Evolutionary conservation across 176 grass and related monocot species (phyloP).

Genomic region (Tuctoria greenei): DNA sequence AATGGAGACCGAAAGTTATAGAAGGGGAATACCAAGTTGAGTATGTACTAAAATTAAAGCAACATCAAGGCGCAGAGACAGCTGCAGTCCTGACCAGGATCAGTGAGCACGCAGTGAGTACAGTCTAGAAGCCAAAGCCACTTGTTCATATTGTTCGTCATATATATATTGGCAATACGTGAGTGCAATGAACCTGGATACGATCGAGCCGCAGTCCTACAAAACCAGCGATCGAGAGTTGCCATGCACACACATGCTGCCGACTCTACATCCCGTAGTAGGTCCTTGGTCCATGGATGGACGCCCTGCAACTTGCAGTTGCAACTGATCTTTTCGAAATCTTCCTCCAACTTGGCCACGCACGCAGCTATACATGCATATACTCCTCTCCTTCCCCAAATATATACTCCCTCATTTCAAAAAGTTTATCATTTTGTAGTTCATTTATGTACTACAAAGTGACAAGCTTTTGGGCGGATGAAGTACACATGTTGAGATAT

Average conservation of each 20-base stretch:
- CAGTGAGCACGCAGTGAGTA: background rate
- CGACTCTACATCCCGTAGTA: background rate
- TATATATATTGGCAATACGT: background rate
- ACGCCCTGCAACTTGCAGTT: background rate
- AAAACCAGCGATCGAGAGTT: too few species aligned
- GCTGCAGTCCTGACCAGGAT: background rate
- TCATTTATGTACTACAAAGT: too few species aligned
- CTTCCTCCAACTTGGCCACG: background rate
- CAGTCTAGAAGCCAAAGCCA: background rate
- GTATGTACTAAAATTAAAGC: background rate
- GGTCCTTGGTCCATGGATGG: background rate
- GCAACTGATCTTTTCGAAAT: background rate
- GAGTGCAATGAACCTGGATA: slow-evolving; percentile 23
- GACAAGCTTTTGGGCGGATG: too few species aligned
- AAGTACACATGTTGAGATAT: too few species aligned
- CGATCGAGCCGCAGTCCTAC: background rate
- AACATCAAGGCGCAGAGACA: background rate
- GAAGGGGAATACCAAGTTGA: background rate
- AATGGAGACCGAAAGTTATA: background rate
- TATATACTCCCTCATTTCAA: too few species aligned
- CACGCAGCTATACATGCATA: too few species aligned
- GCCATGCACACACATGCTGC: background rate
- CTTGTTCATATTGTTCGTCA: background rate
- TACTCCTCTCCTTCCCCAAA: too few species aligned
- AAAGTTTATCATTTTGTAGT: too few species aligned